A percentile compares a stretch with the other conserved stretches of the same genome.
phyloP scores from a whole-genome alignment of 2,329 filamentous ascomycete genomes.

The Ceratocystis cacaofunesta region DNA sequence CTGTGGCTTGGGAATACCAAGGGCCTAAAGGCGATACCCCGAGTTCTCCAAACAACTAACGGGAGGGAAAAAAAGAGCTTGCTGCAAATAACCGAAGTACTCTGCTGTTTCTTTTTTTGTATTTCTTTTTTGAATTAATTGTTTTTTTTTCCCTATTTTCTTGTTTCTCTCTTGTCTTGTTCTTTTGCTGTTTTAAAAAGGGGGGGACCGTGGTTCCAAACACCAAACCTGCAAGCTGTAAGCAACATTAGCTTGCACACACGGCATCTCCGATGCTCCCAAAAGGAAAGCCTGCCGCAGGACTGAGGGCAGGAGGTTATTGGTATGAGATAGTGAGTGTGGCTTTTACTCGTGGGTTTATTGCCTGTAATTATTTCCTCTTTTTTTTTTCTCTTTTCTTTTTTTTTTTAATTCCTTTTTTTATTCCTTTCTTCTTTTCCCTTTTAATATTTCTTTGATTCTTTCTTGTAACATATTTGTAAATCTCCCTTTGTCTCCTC shows the following conservation, averaged over 20 bases:
- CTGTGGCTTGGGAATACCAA: neutral
- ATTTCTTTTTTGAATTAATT: neutral
- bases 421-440: neutral
- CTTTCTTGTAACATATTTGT: neutral
- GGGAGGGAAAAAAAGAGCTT: neutral
- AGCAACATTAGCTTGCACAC: neutral
- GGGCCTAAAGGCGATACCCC: neutral
- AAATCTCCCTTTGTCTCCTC: neutral
- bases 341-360: no score
- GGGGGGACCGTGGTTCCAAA: no score
- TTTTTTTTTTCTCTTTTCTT: neutral
- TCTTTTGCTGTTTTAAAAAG: neutral
- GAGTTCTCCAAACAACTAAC: neutral
- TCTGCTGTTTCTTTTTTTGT: neutral
- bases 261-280: constrained; percentile 7
- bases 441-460: neutral
- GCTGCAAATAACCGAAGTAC: neutral
- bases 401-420: neutral
- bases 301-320: neutral
- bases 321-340: no score
- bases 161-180: neutral
- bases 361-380: no score
- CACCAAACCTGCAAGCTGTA: neutral
- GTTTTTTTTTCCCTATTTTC: neutral
- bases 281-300: neutral